A percentile compares a stretch with the other conserved stretches of the same genome.
Conservation (phyloP, 2,329 filamentous ascomycete species). For the Fusarium buharicum region DNA sequence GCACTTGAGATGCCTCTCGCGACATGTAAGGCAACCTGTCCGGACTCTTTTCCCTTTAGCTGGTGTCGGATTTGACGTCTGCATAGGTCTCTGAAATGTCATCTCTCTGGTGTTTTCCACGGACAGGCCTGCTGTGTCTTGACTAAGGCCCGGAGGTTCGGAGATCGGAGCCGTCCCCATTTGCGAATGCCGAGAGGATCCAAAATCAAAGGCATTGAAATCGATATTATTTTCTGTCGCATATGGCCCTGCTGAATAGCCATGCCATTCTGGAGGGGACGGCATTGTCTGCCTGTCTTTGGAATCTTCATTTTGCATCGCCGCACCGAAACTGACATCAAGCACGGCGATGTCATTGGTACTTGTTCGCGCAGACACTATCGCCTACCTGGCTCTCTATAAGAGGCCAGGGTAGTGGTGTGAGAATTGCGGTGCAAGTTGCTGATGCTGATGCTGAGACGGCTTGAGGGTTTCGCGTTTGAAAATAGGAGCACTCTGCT, state of each 20-base stretch:
- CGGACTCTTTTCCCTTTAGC: conserved; percentile 77
- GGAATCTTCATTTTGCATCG: conserved; percentile 43
- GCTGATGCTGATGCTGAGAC: not conserved
- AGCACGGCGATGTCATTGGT: conserved; percentile 36
- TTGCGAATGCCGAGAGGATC: conserved; percentile 15
- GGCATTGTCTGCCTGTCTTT: conserved; percentile 30
- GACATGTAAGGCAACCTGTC: conserved; percentile 90
- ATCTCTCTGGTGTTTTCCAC: conserved; percentile 24
- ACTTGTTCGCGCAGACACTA: conserved; percentile 29
- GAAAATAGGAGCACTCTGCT: conserved; percentile 5
- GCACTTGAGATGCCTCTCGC: conserved; percentile 90
- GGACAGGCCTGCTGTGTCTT: conserved; percentile 8
- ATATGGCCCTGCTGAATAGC: conserved; percentile 23
- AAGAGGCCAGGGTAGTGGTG: conserved; percentile 19
- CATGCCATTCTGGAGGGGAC: conserved; percentile 26
- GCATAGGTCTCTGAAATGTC: conserved; percentile 19
- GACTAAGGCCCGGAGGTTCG: conserved; percentile 22
- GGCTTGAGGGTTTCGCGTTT: conserved; percentile 2
- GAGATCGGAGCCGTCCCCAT: conserved; percentile 10
- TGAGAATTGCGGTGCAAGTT: conserved; percentile 4
- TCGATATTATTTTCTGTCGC: conserved; percentile 3
- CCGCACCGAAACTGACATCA: conserved; percentile 37
- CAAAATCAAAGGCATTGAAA: conserved; percentile 14
- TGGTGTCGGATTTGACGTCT: conserved; percentile 21
- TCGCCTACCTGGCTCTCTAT: conserved; percentile 22